Conservation (phyloP, 352 stramenopile species). For the Pythium brassicae region DNA sequence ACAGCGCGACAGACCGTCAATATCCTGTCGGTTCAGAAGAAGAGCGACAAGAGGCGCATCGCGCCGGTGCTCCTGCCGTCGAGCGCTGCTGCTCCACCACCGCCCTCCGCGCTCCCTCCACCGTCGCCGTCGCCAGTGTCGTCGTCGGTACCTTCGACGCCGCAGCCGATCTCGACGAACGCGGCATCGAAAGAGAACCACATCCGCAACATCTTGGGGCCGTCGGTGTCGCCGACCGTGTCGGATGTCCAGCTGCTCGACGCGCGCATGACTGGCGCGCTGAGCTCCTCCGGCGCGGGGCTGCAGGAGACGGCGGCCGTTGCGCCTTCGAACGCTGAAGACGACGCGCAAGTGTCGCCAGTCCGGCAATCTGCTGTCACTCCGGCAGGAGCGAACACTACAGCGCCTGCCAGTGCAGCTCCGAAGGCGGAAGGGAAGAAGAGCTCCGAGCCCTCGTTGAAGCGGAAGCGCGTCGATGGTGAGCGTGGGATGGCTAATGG, state of each 20-base stretch:
- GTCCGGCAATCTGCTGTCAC: not conserved
- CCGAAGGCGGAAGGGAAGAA: constrained; percentile 29
- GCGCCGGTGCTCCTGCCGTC: constrained; percentile 34
- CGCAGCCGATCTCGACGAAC: constrained; percentile 19
- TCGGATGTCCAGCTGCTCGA: constrained; percentile 51
- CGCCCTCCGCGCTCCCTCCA: not conserved
- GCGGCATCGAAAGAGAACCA: constrained; percentile 69
- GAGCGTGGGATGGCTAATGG: constrained; percentile 22
- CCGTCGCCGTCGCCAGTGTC: not conserved
- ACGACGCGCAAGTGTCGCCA: not conserved
- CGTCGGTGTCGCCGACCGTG: constrained; percentile 45
- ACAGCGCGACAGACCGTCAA: constrained; percentile 22
- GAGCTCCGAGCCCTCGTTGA: constrained; percentile 35
- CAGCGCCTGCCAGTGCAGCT: constrained; percentile 10
- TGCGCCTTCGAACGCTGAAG: not conserved
- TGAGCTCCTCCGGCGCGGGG: constrained; percentile 1
- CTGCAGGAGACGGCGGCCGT: constrained; percentile 11
- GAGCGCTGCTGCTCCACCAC: constrained; percentile 6
- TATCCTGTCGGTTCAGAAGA: constrained; percentile 31
- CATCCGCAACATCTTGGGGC: constrained; percentile 73
- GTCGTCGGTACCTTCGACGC: not conserved
- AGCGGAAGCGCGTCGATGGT: constrained; percentile 57
- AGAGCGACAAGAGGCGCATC: constrained; percentile 70
- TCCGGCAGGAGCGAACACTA: not conserved
- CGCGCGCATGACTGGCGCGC: constrained; percentile 43